phyloP scores from a whole-genome alignment of 2,329 filamentous ascomycete genomes.

The Fusarium temperatum region DNA sequence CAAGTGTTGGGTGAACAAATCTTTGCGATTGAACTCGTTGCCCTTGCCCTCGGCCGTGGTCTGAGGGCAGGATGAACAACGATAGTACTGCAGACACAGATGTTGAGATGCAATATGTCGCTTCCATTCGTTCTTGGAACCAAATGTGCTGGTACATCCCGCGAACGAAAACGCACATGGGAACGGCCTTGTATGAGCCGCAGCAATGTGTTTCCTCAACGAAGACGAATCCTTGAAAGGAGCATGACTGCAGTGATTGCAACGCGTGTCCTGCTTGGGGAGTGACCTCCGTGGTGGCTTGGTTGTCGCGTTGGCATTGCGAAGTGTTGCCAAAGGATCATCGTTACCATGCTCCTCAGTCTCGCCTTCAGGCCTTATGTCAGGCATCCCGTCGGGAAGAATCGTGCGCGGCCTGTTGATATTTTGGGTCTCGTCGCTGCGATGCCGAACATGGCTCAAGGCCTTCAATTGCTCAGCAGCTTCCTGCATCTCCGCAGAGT shows the following conservation, averaged over 20 bases:
- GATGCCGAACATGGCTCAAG: conserved; percentile 68
- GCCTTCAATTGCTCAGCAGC: conserved; percentile 74
- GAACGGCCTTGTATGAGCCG: conserved; percentile 77
- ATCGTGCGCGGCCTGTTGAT: conserved; percentile 49
- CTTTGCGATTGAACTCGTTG: conserved; percentile 90
- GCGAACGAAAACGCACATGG: conserved; percentile 87
- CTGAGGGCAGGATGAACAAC: conserved; percentile 69
- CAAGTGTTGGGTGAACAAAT: conserved; percentile 93
- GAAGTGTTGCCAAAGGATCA: conserved; percentile 33
- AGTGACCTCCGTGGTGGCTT: conserved; percentile 59
- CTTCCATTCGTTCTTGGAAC: conserved; percentile 98
- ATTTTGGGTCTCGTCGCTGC: conserved; percentile 55
- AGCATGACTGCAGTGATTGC: conserved; percentile 68
- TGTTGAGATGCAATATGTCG: conserved; percentile 92
- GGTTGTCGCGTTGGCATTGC: conserved; percentile 41
- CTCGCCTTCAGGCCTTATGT: conserved; percentile 49
- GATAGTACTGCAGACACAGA: conserved; percentile 73
- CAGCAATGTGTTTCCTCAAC: conserved; percentile 72
- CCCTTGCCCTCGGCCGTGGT: conserved; percentile 64
- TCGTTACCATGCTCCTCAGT: conserved; percentile 45
- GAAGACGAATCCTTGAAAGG: conserved; percentile 75
- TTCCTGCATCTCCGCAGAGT: conserved; percentile 75
- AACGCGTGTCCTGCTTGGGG: conserved; percentile 69
- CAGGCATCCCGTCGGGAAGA: conserved; percentile 51
- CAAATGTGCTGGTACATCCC: conserved; percentile 83